A percentile compares a stretch with the other conserved stretches of the same genome.
These are phyloP conservation scores for Farysia itapuensis DNA, from an alignment of 1,284 basidiomycete species.

Conservation along the genomic window DNA sequence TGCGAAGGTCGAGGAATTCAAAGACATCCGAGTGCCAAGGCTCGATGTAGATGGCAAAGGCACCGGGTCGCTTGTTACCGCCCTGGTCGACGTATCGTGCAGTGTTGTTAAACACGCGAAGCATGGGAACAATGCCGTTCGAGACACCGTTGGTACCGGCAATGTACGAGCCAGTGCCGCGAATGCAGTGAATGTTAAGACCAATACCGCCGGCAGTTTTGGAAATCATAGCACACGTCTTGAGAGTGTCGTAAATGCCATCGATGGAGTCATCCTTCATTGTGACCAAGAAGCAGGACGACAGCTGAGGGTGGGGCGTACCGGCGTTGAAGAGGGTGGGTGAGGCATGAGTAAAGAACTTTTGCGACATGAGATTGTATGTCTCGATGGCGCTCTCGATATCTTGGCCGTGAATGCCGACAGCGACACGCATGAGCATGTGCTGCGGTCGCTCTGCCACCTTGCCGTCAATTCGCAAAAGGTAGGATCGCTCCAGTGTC, in stretches of 20 bases:
- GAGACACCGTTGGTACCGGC: conserved; percentile 96
- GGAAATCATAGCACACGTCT: conserved; percentile 98
- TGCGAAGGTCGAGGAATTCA: conserved; percentile 95
- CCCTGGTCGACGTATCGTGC: conserved; percentile 99
- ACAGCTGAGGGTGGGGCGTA: conserved; percentile 90
- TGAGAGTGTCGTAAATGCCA: conserved; percentile 97
- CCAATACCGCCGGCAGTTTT: conserved; percentile 99
- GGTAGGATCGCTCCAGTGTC: conserved; percentile 96
- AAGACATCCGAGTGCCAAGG: conserved; percentile 98
- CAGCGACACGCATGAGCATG: conserved; percentile 99
- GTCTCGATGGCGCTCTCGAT: conserved; percentile 89
- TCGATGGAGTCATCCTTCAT: conserved; percentile 99
- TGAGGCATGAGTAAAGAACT: conserved; percentile 87
- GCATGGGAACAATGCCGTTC: conserved; percentile 99
- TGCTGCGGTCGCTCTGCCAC: conserved; percentile 97
- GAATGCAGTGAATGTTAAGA: conserved; percentile 92
- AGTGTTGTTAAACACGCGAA: conserved; percentile 96
- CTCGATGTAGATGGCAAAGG: conserved; percentile 95
- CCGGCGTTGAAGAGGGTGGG: conserved; percentile 99
- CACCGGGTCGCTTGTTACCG: conserved; percentile 98
- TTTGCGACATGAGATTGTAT: conserved; percentile 80
- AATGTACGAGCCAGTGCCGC: conserved; percentile 85
- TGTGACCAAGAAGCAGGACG: conserved; percentile 94
- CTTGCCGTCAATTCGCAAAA: conserved; percentile 89
- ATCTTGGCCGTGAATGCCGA: conserved; percentile 91